phyloP scores from a whole-genome alignment of 768 basidiomycete species.

The Trametes elegans region DNA sequence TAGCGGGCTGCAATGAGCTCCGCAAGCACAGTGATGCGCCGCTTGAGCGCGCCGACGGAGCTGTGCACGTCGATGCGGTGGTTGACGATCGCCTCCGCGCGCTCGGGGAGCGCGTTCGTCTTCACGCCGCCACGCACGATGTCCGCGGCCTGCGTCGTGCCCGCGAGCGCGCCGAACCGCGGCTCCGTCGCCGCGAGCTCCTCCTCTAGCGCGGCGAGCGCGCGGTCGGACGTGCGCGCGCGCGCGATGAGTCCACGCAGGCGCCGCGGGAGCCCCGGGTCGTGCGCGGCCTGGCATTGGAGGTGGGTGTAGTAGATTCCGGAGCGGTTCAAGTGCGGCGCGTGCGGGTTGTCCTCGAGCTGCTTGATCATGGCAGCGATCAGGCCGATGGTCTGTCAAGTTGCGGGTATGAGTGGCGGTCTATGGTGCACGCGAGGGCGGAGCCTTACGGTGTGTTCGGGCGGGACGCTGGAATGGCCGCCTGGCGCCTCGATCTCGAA shows the following conservation, averaged over 20 bases:
- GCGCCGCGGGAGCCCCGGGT: slow-evolving; percentile 46
- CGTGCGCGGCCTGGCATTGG: slow-evolving; percentile 66
- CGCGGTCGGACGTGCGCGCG: slow-evolving; percentile 47
- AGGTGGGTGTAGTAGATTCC: slow-evolving; percentile 59
- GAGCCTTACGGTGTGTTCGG: slow-evolving; percentile 64
- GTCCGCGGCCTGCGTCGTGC: slow-evolving; percentile 80
- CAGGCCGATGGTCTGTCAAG: slow-evolving; percentile 42
- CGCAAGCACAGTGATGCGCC: slow-evolving; percentile 35
- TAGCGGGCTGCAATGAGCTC: slow-evolving; percentile 46
- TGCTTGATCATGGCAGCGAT: slow-evolving; percentile 67
- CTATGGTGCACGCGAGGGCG: not conserved
- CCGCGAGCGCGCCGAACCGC: slow-evolving; percentile 44
- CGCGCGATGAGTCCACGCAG: slow-evolving; percentile 48
- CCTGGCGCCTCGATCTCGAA: slow-evolving; percentile 70
- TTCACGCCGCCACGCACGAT: slow-evolving; percentile 41
- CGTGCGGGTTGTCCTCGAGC: slow-evolving; percentile 64
- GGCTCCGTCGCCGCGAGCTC: slow-evolving; percentile 36
- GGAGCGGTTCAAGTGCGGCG: slow-evolving; percentile 47
- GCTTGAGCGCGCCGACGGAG: slow-evolving; percentile 23
- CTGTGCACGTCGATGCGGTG: slow-evolving; percentile 53
- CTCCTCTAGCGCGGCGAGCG: slow-evolving; percentile 52
- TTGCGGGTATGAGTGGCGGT: too few relatives aligned
- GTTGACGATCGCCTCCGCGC: slow-evolving; percentile 65
- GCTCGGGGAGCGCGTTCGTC: slow-evolving; percentile 75
- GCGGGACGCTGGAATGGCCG: slow-evolving; percentile 86